Evolutionary conservation across 2,329 filamentous ascomycete species (phyloP), one percentile per base, ranked within the genome.

Genomic region (Alternaria burnsii): DNA sequence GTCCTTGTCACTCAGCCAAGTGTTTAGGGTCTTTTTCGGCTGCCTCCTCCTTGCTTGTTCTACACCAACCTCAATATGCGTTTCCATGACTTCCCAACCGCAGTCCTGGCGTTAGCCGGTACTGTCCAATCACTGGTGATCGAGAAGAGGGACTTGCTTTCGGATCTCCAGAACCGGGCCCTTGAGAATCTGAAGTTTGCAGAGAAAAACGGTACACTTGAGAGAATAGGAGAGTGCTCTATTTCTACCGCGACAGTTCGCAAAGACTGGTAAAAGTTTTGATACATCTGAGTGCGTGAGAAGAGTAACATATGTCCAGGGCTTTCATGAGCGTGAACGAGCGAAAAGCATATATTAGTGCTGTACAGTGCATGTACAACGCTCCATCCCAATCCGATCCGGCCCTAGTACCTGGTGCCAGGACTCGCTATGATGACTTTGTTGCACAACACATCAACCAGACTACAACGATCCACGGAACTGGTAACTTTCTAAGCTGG

Each of bases 391-490:
- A 67, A 42, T 67, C 63, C 12, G 60, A 66, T 16, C 54, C 57
- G 4, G 16, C 22, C 2, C 14, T 51, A 9, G 65, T 59, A 4
- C 71, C 71, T 16, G 73, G 71, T n/a, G 71, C 65, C 14, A 55
- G 47, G 34, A 69, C 58, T 3, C 68, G 73, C 30, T 76, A 71
- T 44, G 72, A 75, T 43, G 73, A 76, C 43, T 73, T 75, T 57
- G 65, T 68, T 8, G 71, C 60, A 9, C 56, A 63, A 18, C 73
- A 75, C 44, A 70, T 71, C 56, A 70, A 63, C 40, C 59, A 71
- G 28, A 68, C 70, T 0, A 5, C 46, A 3, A 40, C 54, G 2
- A 71, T 74, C 10, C 71, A 72, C 28, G 48, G 43, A 11, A 74
- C 62, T 18, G 68, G 59, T 26, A 64, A 62, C 56, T 75, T 68